phyloP scores from a whole-genome alignment of 2,329 filamentous ascomycete species.

The Calycina marina region DNA sequence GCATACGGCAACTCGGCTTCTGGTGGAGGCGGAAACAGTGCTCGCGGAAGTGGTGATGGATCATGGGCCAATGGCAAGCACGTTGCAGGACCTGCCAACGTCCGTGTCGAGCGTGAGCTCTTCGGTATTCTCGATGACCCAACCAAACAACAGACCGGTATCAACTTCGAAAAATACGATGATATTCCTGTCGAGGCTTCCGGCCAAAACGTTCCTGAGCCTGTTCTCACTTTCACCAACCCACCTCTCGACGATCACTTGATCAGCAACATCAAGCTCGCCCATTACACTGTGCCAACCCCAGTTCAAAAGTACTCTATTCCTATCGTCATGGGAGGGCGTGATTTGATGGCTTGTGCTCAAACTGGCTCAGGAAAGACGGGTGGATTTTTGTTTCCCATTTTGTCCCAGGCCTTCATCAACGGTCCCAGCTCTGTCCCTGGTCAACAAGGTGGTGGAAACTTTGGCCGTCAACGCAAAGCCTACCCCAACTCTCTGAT shows the following conservation, averaged over 20 bases:
- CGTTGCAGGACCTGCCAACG: constrained; percentile 75
- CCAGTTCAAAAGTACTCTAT: constrained; percentile 99
- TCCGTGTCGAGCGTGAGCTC: constrained; percentile 84
- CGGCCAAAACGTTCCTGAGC: constrained; percentile 82
- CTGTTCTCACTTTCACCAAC: constrained; percentile 80
- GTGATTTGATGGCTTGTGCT: constrained; percentile 98
- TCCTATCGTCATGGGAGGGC: constrained; percentile 93
- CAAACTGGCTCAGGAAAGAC: constrained; percentile 99
- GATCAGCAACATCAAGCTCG: constrained; percentile 81
- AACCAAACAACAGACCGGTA: constrained; percentile 89
- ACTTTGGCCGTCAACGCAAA: constrained; percentile 89
- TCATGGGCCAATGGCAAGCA: constrained; percentile 97
- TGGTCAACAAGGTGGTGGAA: constrained; percentile 41
- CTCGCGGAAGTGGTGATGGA: constrained; percentile 82
- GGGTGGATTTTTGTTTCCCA: constrained; percentile 98
- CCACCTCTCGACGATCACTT: constrained; percentile 92
- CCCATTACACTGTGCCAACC: constrained; percentile 89
- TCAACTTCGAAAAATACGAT: constrained; percentile 99
- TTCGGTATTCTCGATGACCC: constrained; percentile 87
- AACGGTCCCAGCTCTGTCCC: constrained; percentile 66
- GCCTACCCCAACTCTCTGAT: constrained; percentile 94
- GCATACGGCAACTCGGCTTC: constrained; percentile 32
- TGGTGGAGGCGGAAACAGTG: constrained; percentile 31
- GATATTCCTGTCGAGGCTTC: constrained; percentile 98
- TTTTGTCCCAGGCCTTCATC: constrained; percentile 92